Conservation (phyloP, 345 rosid species). For the Melastoma malabathricum region DNA sequence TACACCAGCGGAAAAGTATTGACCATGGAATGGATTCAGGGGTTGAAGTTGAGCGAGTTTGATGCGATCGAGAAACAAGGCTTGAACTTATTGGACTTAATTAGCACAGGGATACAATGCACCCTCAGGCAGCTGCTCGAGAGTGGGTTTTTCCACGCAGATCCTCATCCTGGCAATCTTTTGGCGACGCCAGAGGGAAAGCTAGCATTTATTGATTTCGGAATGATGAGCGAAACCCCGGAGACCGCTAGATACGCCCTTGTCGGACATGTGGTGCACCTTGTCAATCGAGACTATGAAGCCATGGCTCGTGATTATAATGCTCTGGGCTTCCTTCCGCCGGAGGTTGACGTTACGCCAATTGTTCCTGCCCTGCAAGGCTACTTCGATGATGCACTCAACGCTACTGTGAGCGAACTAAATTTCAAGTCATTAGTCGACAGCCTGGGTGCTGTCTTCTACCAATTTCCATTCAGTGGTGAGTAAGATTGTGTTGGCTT, state of each 20-base stretch:
- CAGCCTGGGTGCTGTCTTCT: conserved; percentile 84
- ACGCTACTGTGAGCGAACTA: conserved; percentile 80
- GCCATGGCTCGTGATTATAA: conserved; percentile 97
- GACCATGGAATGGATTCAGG: conserved; percentile 98
- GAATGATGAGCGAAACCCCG: conserved; percentile 99
- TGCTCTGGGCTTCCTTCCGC: conserved; percentile 65
- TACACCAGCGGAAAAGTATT: conserved; percentile 76
- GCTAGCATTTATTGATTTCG: conserved; percentile 94
- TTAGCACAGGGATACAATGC: conserved; percentile 85
- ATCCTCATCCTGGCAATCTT: conserved; percentile 98
- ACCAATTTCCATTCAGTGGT: conserved; percentile 83
- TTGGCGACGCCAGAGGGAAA: conserved; percentile 94
- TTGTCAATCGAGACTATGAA: conserved; percentile 93
- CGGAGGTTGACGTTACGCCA: conserved; percentile 89
- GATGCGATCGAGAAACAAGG: conserved; percentile 86
- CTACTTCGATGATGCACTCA: conserved; percentile 93
- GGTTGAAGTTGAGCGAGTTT: conserved; percentile 71
- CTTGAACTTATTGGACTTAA: conserved; percentile 79
- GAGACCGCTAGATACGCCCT: conserved; percentile 94
- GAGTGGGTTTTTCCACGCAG: conserved; percentile 93
- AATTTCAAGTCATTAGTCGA: conserved; percentile 87
- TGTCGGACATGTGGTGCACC: conserved; percentile 73
- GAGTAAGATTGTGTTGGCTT: conserved; percentile 8
- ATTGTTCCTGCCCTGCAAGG: conserved; percentile 74
- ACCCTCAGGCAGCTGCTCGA: conserved; percentile 89